These are phyloP conservation scores for Phialemonium atrogriseum DNA, from an alignment of 2,329 filamentous ascomycete genomes.

Conservation along the genomic window DNA sequence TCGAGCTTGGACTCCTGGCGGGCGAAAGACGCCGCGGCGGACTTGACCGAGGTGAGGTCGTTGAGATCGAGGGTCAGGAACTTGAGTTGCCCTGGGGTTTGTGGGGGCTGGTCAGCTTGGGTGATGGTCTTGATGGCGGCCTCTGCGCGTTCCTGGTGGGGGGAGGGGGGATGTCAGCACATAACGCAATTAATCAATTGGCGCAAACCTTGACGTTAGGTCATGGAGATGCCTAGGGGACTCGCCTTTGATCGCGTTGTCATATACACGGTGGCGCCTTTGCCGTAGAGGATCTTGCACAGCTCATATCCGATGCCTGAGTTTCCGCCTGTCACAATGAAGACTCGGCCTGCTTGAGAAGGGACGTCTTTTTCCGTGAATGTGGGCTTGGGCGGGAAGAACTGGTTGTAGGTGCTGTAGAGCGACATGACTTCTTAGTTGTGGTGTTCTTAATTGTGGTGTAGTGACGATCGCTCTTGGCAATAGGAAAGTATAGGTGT, in stretches of 20 bases:
- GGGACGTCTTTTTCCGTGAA: slow-evolving; percentile 7
- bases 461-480: no score
- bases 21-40: slow-evolving; percentile 26
- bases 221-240: slow-evolving; percentile 17
- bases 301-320: slow-evolving; percentile 36
- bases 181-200: not conserved
- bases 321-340: slow-evolving; percentile 35
- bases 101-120: slow-evolving; percentile 2
- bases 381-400: slow-evolving; percentile 8
- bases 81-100: slow-evolving; percentile 14
- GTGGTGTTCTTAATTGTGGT: no score
- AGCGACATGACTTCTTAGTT: no score
- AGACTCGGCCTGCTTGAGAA: slow-evolving; percentile 11
- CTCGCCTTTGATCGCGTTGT: slow-evolving; percentile 16
- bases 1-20: slow-evolving; percentile 29
- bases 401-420: no score
- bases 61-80: slow-evolving; percentile 31
- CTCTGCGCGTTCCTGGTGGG: slow-evolving; percentile 17
- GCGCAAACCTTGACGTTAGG: slow-evolving; percentile 7
- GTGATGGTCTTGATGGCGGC: slow-evolving; percentile 23
- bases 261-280: slow-evolving; percentile 41
- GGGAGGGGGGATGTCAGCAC: slow-evolving; percentile 4
- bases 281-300: slow-evolving; percentile 38
- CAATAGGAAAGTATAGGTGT: no score
- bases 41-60: slow-evolving; percentile 30